Evolutionary conservation across 352 stramenopile species (phyloP), one percentile per base, ranked within the genome.

Genomic region (Phytophthora pseudosyringae): DNA sequence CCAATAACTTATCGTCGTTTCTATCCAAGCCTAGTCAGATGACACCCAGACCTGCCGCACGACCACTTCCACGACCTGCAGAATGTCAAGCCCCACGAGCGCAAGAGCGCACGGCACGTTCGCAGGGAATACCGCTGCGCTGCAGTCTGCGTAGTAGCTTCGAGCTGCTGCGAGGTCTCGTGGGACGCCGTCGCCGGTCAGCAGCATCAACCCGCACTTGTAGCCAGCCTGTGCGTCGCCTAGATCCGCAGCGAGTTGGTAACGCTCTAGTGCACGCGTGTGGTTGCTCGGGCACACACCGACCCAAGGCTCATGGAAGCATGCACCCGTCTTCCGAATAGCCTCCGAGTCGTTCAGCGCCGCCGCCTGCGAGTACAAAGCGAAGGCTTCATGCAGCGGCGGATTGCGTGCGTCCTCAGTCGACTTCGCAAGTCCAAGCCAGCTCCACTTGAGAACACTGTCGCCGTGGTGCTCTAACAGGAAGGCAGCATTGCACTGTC

Each of bases 291-390:
- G 28, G 21, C 86, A 94, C 11, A 87, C 81, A 29, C 74, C 76
- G 1, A 29, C 31, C 83, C 86, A 94, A 1, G 76, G 74, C 36
- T 91, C 79, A 47, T 91, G 73, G 29, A 80, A 83, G 54, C 86
- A 94, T 6, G 59, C 48, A 0, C 81, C 86, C 0, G 76, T 85
- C 63, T 89, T 91, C 32, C 83, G 81, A 26, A 94, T 71, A 45
- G 78, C 80, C 58, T 94, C 83, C 4, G 78, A 87, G 69, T 94
- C 86, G 48, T 90, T 91, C 33, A 90, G 58, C 3, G 64, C 65
- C 32, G 82, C 73, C 0, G 80, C 84, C 4, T 74, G 73, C 13
- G 78, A 66, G 67, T 90, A 92, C 52, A 89, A 56, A 11, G 53
- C 49, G 25, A 88, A 81, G 5, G 82, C 81, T 64, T 89, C 80